Evolutionary conservation across 2,329 filamentous ascomycete genomes (phyloP), one percentile per base, ranked within the genome.

Genomic region (Sarocladium kiliense): DNA sequence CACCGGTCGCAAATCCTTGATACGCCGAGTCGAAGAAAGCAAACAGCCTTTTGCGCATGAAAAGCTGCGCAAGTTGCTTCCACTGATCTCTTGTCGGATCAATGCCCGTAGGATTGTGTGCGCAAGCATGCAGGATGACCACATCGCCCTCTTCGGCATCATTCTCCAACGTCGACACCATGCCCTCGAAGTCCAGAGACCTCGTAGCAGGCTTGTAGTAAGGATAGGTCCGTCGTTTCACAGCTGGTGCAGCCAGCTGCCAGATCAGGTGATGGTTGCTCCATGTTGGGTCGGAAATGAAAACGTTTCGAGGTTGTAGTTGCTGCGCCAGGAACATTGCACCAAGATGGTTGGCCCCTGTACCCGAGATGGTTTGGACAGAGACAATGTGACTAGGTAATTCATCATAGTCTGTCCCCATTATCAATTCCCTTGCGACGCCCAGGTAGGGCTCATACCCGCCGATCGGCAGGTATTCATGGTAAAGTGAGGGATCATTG

Each of bases 101-200:
- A 25, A 64, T 69, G 2, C 73, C 73, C 0, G 71, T 75, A 0
- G 73, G 73, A 54, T 75, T 75, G 56, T 75, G 73, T 0, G 73
- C 73, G 56, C 73, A 75, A 11, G 72, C 66, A 53, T 76, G 73
- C 3, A 75, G 60, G 25, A 75, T 58, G 10, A 74, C 57, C 3
- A 68, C 44, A 49, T 49, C 44, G 11, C 44, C 44, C 9, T n/a
- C 12, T n/a, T 6, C 21, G 39, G 57, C 14, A 65, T 60, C 1
- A 68, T 68, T 16, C 58, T 60, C 57, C 5, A 74, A 58, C 2
- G 57, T 59, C 1, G 56, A 16, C 1, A 71, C 58, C 54, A 65
- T 66, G 54, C 59, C 55, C 1, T 67, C 64, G 54, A 69, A 69
- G 59, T 73, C 66, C 26, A 74, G 64, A 1, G 49, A 23, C 12